These are phyloP conservation scores for Aspergillus sp. DNA, from an alignment of 2,329 filamentous ascomycete genomes.

Conservation along the genomic window DNA sequence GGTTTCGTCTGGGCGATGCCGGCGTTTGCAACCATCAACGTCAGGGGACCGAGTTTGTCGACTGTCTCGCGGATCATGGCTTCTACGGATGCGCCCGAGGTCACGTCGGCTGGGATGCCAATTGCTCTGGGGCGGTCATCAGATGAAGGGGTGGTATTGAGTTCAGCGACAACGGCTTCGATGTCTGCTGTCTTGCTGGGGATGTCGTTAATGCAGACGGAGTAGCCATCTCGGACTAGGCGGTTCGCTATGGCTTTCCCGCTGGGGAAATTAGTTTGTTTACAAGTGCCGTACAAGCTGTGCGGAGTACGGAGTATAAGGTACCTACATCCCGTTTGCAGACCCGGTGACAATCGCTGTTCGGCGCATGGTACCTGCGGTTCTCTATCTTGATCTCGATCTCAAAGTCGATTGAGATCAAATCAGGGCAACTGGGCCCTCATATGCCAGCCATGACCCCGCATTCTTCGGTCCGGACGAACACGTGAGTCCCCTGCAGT, in stretches of 20 bases:
- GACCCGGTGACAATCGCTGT: constrained; percentile 37
- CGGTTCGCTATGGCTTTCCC: constrained; percentile 47
- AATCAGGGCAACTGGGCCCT: too few species aligned
- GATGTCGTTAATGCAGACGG: constrained; percentile 60
- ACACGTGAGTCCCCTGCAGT: too few species aligned
- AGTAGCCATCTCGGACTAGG: constrained; percentile 59
- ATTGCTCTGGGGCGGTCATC: constrained; percentile 30
- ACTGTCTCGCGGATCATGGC: constrained; percentile 48
- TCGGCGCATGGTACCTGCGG: constrained; percentile 6
- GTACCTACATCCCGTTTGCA: constrained; percentile 33
- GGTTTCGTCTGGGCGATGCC: constrained; percentile 54
- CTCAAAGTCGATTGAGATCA: too few species aligned
- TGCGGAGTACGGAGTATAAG: background rate
- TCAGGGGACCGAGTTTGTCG: constrained; percentile 45
- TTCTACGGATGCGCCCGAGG: constrained; percentile 48
- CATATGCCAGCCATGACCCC: too few species aligned
- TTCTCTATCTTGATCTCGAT: too few species aligned
- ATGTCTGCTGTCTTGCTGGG: constrained; percentile 46
- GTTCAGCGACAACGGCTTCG: constrained; percentile 37
- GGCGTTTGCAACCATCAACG: constrained; percentile 54
- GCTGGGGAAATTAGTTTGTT: constrained; percentile 5
- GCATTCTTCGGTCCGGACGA: too few species aligned
- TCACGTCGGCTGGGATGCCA: constrained; percentile 55
- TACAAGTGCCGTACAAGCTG: background rate
- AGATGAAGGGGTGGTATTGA: constrained; percentile 8